Percentiles rank a stretch among this genome's conserved stretches.
Conservation (phyloP, 345 rosid genomes). For the Hibiscus tridactylites region DNA sequence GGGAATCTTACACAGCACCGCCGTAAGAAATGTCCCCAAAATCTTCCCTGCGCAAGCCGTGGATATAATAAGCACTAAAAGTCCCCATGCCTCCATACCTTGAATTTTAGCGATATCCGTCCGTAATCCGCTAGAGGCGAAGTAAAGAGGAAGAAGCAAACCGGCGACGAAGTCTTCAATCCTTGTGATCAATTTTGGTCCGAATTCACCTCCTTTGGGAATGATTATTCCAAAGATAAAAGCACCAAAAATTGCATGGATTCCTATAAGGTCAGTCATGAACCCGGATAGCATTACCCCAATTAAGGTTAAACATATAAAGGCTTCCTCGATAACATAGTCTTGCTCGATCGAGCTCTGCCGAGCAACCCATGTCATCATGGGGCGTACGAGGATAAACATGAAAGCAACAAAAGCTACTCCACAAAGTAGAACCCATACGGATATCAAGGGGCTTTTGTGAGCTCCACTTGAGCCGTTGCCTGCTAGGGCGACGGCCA, state of each 20-base stretch:
- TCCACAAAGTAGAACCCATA: constrained; percentile 47
- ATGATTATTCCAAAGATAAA: constrained; percentile 42
- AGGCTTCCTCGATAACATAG: constrained; percentile 28
- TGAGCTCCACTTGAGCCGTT: constrained; percentile 9
- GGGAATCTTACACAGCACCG: constrained; percentile 38
- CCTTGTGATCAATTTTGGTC: constrained; percentile 28
- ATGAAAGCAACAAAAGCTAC: constrained; percentile 36
- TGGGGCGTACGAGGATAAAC: constrained; percentile 13
- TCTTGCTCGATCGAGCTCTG: constrained; percentile 20
- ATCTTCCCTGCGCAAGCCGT: constrained; percentile 51
- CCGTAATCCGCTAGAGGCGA: constrained; percentile 51
- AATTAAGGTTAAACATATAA: constrained; percentile 37
- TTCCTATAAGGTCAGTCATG: constrained; percentile 45
- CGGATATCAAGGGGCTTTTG: constrained; percentile 24
- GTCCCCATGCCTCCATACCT: constrained; percentile 39
- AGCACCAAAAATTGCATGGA: constrained; percentile 52
- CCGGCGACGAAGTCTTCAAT: constrained; percentile 50
- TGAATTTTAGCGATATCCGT: constrained; percentile 43
- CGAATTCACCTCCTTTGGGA: constrained; percentile 45
- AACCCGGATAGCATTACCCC: constrained; percentile 45
- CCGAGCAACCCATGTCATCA: constrained; percentile 16
- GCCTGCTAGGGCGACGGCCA: constrained; percentile 41
- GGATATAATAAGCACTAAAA: constrained; percentile 34
- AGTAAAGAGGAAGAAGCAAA: constrained; percentile 44
- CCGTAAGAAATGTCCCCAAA: constrained; percentile 36